Evolutionary conservation across 2,329 filamentous ascomycete genomes (phyloP).

Genomic region (Aspergillus texensis): DNA sequence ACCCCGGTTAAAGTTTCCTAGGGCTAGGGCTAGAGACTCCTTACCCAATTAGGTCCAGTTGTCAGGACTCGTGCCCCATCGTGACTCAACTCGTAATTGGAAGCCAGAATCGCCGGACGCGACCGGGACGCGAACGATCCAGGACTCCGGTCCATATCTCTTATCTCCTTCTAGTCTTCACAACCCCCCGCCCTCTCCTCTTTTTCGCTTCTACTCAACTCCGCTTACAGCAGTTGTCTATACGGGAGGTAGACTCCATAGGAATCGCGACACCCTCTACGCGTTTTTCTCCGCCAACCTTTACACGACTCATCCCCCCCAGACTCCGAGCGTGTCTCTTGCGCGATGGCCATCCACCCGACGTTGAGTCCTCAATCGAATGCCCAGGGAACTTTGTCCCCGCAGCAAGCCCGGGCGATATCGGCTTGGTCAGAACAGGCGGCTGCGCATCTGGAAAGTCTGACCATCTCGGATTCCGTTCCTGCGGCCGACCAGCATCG

Average conservation of each 20-base stretch:
- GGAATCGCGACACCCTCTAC: not conserved
- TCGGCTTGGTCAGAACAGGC: slow-evolving; percentile 66
- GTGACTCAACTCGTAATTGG: slow-evolving; percentile 12
- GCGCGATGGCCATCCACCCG: slow-evolving; percentile 48
- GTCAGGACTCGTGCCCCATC: slow-evolving; percentile 23
- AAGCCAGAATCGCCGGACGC: not conserved
- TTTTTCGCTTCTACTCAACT: not conserved
- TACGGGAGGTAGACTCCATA: not conserved
- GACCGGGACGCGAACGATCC: not conserved
- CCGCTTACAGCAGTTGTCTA: not conserved
- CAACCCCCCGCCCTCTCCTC: not conserved
- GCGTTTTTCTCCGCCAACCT: not conserved
- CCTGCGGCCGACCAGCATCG: slow-evolving; percentile 34
- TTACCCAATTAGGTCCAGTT: slow-evolving; percentile 24
- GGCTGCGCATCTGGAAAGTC: slow-evolving; percentile 38
- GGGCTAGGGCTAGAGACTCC: slow-evolving; percentile 25
- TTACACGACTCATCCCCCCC: not conserved
- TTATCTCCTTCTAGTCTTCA: not conserved
- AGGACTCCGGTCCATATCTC: not conserved
- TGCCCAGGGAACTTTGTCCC: slow-evolving; percentile 32
- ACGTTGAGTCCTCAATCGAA: slow-evolving; percentile 30
- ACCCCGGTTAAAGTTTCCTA: slow-evolving; percentile 5
- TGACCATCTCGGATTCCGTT: slow-evolving; percentile 36
- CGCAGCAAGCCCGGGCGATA: slow-evolving; percentile 57
- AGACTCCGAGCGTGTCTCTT: not conserved